Percentiles rank a stretch among this genome's conserved stretches.
Conservation (phyloP, 768 basidiomycete species). For the Lactifluus pinguis region DNA sequence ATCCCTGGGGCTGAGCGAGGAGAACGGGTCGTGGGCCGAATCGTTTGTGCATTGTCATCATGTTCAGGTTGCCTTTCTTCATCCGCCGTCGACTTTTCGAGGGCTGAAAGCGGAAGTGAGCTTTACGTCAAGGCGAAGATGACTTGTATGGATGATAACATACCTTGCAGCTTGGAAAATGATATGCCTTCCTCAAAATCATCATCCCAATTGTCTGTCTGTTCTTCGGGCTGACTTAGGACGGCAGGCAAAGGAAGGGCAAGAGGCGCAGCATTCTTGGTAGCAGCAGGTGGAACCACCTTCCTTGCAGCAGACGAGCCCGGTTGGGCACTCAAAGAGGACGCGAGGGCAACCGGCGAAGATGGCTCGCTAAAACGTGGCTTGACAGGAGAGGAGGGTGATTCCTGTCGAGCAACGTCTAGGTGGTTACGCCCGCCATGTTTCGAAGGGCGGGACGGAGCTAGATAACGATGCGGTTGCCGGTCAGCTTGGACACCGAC, state of each 20-base stretch:
- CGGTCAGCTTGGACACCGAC: slow-evolving; percentile 7
- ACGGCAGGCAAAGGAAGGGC: slow-evolving; percentile 52
- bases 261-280: slow-evolving; percentile 19
- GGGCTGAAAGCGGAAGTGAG: slow-evolving; percentile 39
- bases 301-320: slow-evolving; percentile 17
- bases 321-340: slow-evolving; percentile 10
- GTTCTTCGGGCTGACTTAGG: slow-evolving; percentile 69
- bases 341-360: slow-evolving; percentile 6
- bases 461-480: slow-evolving; percentile 27
- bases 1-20: slow-evolving; percentile 32
- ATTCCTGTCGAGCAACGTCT: slow-evolving; percentile 39
- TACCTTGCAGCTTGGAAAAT: slow-evolving; percentile 71
- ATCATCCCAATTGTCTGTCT: slow-evolving; percentile 96
- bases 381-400: slow-evolving; percentile 25
- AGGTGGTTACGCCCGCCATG: slow-evolving; percentile 32
- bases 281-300: slow-evolving; percentile 10
- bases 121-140: neutral
- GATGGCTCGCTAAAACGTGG: slow-evolving; percentile 3
- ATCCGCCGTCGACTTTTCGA: slow-evolving; percentile 45
- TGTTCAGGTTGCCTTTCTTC: slow-evolving; percentile 29
- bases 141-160: neutral
- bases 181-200: slow-evolving; percentile 95
- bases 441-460: slow-evolving; percentile 68
- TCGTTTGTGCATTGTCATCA: slow-evolving; percentile 45
- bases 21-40: slow-evolving; percentile 68